Conservation (phyloP, 345 rosid species). For the Microthlaspi erraticum region DNA sequence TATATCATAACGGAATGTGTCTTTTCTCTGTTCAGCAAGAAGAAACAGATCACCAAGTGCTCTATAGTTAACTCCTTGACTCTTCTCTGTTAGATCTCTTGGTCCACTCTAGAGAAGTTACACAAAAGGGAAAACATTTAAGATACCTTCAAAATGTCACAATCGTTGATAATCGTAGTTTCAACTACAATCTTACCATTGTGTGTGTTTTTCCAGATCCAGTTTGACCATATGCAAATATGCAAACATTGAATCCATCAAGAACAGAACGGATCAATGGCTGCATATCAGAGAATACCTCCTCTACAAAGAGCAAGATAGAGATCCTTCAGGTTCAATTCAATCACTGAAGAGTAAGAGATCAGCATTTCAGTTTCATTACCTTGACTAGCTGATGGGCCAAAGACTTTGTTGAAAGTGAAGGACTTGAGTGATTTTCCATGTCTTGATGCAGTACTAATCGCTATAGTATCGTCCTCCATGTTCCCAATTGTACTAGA, state of each 20-base stretch:
- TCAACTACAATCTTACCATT: conserved; percentile 64
- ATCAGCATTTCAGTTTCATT: neutral
- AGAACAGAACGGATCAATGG: conserved; percentile 94
- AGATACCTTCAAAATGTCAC: conserved; percentile 25
- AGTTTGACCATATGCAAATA: conserved; percentile 99
- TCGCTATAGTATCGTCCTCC: conserved; percentile 75
- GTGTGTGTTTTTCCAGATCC: conserved; percentile 97
- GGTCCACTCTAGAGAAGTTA: conserved; percentile 79
- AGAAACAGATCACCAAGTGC: conserved; percentile 89
- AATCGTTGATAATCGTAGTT: conserved; percentile 15
- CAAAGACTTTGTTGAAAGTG: conserved; percentile 91
- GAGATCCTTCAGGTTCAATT: conserved; percentile 21
- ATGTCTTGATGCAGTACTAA: conserved; percentile 71
- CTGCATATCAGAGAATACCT: conserved; percentile 95
- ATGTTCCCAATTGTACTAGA: conserved; percentile 65
- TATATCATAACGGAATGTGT: conserved; percentile 71
- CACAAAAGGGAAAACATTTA: conserved; percentile 16
- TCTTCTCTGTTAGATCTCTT: conserved; percentile 76
- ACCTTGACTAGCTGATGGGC: conserved; percentile 94
- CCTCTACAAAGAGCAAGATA: conserved; percentile 62
- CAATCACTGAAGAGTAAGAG: conserved; percentile 13
- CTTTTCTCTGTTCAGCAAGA: conserved; percentile 86
- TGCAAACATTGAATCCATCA: conserved; percentile 97
- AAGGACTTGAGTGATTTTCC: conserved; percentile 82
- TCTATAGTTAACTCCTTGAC: conserved; percentile 89